Base-by-base conservation (phyloP, 768 basidiomycete species). In the Mycena vitilis region DNA sequence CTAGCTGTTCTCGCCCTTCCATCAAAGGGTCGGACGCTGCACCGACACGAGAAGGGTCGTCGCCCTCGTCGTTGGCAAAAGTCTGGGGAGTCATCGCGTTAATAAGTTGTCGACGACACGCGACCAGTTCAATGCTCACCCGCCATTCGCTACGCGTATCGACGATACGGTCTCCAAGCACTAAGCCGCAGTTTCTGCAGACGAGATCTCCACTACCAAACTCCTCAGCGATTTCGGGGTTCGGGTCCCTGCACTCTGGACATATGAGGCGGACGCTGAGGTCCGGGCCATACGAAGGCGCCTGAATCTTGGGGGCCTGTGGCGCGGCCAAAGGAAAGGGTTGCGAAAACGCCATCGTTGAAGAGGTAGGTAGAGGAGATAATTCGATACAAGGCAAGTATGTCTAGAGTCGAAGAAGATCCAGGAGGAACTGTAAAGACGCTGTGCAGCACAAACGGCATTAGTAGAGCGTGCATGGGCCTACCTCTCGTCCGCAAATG, bases 41-140 rank as follows among this genome's bases (percentile, higher is more conserved):
- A 82, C 98, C 98, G 73, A 99, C 98, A 92, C 98, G 98, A 73
- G 98, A 99, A 70, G 98, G 98, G 79, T 99, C 98, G 78, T 98
- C 97, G 70, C 97, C 96, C 84, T 99, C 98, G 75, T 98, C 97
- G 78, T 99, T 98, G 72, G 98, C 98, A 80, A 99, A 99, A 69
- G 98, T 99, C 94, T 98, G 75, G 18, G 66, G 68, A 57, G 60
- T 65, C 66, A 69, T 30, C 30, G 30, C 42, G 61, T 71, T 37
- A 74, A 69, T 73, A 63, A 37, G 70, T 45, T 58, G 65, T 63
- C 56, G 42, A 63, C 66, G 71, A 68, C 60, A 68, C 71, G 69
- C 40, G 10, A 40, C 66, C 57, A 65, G 64, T 60, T 60, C 34
- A 68, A 7, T 16, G 89, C 93, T 85, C 84, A 94, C 93, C 85